Evolutionary conservation across 305 asterid genomes (phyloP).

Genomic region (Fraxinus paxiana): DNA sequence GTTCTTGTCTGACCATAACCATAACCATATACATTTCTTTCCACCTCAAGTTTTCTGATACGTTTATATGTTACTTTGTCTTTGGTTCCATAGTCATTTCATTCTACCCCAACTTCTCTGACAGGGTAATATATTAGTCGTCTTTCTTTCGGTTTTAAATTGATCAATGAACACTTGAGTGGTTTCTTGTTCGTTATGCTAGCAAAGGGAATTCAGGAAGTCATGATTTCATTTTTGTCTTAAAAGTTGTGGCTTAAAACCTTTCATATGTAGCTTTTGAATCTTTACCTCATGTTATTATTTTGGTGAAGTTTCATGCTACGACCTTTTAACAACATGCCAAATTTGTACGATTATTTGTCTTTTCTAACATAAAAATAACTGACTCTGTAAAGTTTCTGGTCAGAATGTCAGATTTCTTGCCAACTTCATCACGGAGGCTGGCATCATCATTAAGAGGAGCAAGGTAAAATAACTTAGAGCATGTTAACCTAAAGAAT

Average conservation of each 20-base stretch:
- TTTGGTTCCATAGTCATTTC: not conserved
- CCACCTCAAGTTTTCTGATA: not conserved
- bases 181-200: too few relatives aligned
- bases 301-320: not conserved
- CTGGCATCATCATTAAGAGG: conserved; percentile 70
- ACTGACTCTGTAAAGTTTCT: conserved; percentile 2
- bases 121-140: not conserved
- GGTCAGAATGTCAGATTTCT: conserved; percentile 76
- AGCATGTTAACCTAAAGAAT: not conserved
- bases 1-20: not conserved
- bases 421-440: conserved; percentile 69
- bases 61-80: not conserved
- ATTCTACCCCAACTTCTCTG: not conserved
- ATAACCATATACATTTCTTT: not conserved
- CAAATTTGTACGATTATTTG: not conserved
- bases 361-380: not conserved
- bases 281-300: not conserved
- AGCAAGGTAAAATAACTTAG: conserved; percentile 49
- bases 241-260: not conserved
- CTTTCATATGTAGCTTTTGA: not conserved
- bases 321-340: not conserved
- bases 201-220: not conserved
- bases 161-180: too few relatives aligned
- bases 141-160: too few relatives aligned
- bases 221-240: not conserved